A percentile compares a stretch with the other conserved stretches of the same genome.
phyloP scores from a whole-genome alignment of 192 early-diverging fungal genomes.

The Podochytrium sp. region DNA sequence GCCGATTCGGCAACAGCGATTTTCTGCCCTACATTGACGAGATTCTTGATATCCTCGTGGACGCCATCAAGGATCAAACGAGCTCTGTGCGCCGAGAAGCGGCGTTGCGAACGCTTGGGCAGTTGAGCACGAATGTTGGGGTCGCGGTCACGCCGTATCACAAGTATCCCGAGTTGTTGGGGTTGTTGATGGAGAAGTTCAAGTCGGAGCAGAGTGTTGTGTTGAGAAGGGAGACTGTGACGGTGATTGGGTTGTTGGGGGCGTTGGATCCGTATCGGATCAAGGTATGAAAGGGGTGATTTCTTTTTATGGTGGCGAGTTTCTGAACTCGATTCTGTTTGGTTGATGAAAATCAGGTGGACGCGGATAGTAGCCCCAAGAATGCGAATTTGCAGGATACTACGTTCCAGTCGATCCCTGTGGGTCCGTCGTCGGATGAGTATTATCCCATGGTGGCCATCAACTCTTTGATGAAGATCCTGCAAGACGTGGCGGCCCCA shows the following conservation, averaged over 20 bases:
- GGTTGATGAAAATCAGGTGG: slow-evolving; percentile 6
- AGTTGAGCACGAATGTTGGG: slow-evolving; percentile 75
- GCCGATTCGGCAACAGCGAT: slow-evolving; percentile 72
- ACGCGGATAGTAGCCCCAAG: background rate
- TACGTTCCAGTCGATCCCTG: slow-evolving; percentile 23
- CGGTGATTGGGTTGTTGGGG: slow-evolving; percentile 80
- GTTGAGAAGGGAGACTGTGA: slow-evolving; percentile 76
- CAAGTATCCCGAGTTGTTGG: slow-evolving; percentile 77
- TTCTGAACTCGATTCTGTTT: too few species aligned
- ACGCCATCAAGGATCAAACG: slow-evolving; percentile 76
- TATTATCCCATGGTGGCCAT: slow-evolving; percentile 83
- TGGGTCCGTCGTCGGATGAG: slow-evolving; percentile 71
- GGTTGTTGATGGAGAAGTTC: slow-evolving; percentile 68
- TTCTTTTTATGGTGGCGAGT: slow-evolving; percentile 7
- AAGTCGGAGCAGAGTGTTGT: slow-evolving; percentile 68
- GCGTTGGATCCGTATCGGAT: slow-evolving; percentile 79
- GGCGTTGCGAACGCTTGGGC: slow-evolving; percentile 77
- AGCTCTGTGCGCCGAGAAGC: slow-evolving; percentile 73
- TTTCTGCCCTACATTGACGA: slow-evolving; percentile 74
- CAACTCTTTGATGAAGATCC: slow-evolving; percentile 77
- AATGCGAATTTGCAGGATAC: background rate
- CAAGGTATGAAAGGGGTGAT: slow-evolving; percentile 11
- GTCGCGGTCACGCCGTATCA: slow-evolving; percentile 81
- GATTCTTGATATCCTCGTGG: slow-evolving; percentile 70
- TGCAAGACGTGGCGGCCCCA: slow-evolving; percentile 69